Base-by-base conservation (phyloP, 495 filamentous ascomycete genomes). In the Penicillium desertorum region DNA sequence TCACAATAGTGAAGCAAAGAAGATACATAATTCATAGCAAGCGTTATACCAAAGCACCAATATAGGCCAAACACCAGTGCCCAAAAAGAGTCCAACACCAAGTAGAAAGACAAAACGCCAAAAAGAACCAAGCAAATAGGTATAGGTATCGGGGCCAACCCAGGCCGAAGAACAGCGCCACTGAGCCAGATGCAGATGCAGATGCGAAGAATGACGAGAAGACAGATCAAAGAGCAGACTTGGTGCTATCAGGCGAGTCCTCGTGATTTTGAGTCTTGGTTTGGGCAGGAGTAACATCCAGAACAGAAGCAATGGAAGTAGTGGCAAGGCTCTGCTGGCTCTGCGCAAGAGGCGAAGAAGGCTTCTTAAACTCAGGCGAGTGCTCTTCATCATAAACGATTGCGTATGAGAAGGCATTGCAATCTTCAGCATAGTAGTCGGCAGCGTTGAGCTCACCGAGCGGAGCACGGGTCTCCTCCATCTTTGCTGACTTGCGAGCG, bases 391-490 rank as follows among this genome's bases (percentile, higher is more conserved):
- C 84, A 19, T 81, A 77, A 8, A 88, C 64, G 39, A 86, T 72
- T 25, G 83, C 72, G 52, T 83, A 77, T 1, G 83, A 85, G 30
- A 79, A 77, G 32, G 80, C 83, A 67, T 89, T 82, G 45, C 81
- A 84, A 5, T 84, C 89, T 10, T 83, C 79, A 16, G 83, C 83
- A 60, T 90, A 92, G 73, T 85, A 95, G 45, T 91, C 88, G 20
- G 82, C 76, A 12, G 83, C 83, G 42, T 83, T 78, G 58, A 95
- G 83, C 68, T 92, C 86, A 7, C 81, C 80, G 0, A 95, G 76
- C 1, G 90, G 87, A 3, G 77, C 70, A n/a, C 90, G 86, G 27
- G 82, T 78, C 55, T 83, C 83, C 45, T 76, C 80, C 67, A 72
- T 71, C 60, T 70, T 75, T 59, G 52, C 61, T 45, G 66, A 64